These are phyloP conservation scores for Zelonia costaricensis DNA, from an alignment of 208 protist genomes.

Conservation along the genomic window DNA sequence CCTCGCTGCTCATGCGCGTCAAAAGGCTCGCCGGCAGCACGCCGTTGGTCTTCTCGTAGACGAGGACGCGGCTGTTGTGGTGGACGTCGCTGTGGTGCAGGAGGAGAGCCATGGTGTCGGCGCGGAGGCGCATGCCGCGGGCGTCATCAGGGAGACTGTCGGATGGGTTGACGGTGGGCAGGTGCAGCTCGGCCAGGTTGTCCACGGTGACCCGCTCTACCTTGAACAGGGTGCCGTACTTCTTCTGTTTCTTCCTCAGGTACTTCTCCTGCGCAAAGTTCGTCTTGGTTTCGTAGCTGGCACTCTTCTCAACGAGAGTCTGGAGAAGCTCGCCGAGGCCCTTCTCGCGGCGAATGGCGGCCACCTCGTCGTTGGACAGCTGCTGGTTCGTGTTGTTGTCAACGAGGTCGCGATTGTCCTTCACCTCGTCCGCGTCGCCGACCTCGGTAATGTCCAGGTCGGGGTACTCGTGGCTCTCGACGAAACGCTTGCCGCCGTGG, in stretches of 20 bases:
- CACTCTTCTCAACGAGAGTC: constrained; percentile 81
- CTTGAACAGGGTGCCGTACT: constrained; percentile 88
- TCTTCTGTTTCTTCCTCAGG: constrained; percentile 90
- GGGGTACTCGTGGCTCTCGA: constrained; percentile 75
- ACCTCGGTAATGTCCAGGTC: constrained; percentile 83
- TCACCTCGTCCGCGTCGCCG: constrained; percentile 31
- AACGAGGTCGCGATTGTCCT: constrained; percentile 84
- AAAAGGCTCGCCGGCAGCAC: constrained; percentile 72
- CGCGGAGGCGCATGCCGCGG: constrained; percentile 65
- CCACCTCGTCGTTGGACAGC: constrained; percentile 78
- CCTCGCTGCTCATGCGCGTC: constrained; percentile 64
- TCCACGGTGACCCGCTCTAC: constrained; percentile 74
- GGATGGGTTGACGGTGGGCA: constrained; percentile 81
- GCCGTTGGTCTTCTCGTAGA: constrained; percentile 87
- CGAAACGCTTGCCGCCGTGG: constrained; percentile 49
- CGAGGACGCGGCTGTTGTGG: constrained; percentile 68
- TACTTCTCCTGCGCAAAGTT: constrained; percentile 93
- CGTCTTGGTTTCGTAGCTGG: constrained; percentile 88
- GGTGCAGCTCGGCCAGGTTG: constrained; percentile 73
- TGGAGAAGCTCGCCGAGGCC: constrained; percentile 77
- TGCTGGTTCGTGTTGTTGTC: constrained; percentile 83
- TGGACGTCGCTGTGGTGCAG: constrained; percentile 87
- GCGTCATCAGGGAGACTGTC: constrained; percentile 67
- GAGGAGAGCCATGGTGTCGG: constrained; percentile 86
- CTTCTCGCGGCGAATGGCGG: constrained; percentile 68